Percentiles rank a stretch among this genome's conserved stretches.
These are phyloP conservation scores for Pharnaceum exiguum DNA, from an alignment of 148 eudicot species.

Conservation along the genomic window DNA sequence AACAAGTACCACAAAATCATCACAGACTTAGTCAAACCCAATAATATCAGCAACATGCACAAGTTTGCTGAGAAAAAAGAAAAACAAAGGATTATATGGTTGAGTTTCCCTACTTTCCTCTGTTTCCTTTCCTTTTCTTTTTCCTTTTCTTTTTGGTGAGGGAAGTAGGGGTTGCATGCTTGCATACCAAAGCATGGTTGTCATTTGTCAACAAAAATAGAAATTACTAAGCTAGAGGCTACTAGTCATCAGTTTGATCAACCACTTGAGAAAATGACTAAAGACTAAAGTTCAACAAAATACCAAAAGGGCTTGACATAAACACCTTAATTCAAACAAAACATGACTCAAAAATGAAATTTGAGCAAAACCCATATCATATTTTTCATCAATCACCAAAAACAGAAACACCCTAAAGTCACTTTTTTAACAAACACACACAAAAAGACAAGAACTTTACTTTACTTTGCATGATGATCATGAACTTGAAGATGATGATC, in stretches of 20 bases:
- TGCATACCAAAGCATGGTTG: not conserved
- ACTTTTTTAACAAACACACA: not conserved
- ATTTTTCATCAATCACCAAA: not conserved
- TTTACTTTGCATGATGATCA: not conserved
- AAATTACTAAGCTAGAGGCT: not conserved
- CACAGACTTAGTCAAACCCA: no score
- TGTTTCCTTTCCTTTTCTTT: no score
- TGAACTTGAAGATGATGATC: constrained; percentile 8
- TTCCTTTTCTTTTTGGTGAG: no score
- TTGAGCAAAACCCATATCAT: not conserved
- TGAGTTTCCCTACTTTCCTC: no score
- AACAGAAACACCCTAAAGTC: not conserved
- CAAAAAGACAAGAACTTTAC: not conserved
- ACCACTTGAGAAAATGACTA: constrained; percentile 8
- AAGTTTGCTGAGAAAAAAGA: no score
- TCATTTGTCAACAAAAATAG: not conserved
- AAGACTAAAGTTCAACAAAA: constrained; percentile 4
- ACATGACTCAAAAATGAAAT: not conserved
- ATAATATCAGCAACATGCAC: no score
- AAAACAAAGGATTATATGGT: no score
- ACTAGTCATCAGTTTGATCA: constrained; percentile 6
- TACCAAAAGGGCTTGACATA: not conserved
- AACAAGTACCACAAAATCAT: no score
- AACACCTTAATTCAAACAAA: constrained; percentile 1
- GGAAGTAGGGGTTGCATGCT: not conserved